Evolutionary conservation across 306 rosid genomes (phyloP).

Genomic region (Cicer cuneatum): DNA sequence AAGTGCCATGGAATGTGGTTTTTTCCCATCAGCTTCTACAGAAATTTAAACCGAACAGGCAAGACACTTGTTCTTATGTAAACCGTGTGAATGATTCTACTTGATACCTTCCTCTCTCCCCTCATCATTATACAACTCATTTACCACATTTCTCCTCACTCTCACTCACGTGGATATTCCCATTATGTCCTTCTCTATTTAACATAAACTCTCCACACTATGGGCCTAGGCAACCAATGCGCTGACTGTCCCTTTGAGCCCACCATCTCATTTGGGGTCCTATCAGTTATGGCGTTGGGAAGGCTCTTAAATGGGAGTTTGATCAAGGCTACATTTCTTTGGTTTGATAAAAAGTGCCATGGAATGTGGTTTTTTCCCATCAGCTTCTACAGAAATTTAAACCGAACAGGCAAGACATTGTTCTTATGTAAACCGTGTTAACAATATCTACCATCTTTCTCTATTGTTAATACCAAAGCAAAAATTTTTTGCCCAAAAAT

Average conservation of each 20-base stretch:
- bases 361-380: not conserved
- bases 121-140: not conserved
- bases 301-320: not conserved
- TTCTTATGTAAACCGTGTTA: slow-evolving; percentile 1
- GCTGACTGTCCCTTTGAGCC: not conserved
- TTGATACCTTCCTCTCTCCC: too few relatives aligned
- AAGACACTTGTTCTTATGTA: slow-evolving; percentile 2
- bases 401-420: not conserved
- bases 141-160: not conserved
- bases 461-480: too few relatives aligned
- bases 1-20: not conserved
- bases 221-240: not conserved
- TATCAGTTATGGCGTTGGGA: not conserved
- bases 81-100: too few relatives aligned
- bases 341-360: not conserved
- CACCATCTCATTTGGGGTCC: not conserved
- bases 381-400: not conserved
- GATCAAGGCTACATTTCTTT: not conserved
- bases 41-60: not conserved
- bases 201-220: not conserved
- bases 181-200: not conserved
- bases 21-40: not conserved
- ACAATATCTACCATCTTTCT: not conserved
- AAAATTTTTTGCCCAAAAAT: too few relatives aligned
- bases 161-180: not conserved